Conservation (phyloP, 768 basidiomycete species). For the Naganishia kalamii region DNA sequence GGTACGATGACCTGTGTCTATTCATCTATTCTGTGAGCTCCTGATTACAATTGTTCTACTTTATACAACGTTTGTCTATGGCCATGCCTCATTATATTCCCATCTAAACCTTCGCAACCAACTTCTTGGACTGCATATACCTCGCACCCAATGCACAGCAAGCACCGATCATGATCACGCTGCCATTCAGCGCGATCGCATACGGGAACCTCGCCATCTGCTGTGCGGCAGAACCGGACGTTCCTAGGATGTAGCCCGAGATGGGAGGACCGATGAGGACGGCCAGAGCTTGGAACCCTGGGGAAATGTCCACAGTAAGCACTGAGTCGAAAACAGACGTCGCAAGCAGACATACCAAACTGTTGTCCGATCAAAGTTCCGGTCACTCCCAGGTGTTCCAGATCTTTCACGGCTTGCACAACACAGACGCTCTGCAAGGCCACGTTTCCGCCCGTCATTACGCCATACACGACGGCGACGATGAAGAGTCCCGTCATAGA, state of each 20-base stretch:
- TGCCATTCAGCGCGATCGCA: conserved; percentile 19
- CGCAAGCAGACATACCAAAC: conserved; percentile 12
- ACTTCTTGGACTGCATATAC: not conserved
- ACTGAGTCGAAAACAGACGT: not conserved
- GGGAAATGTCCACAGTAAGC: not conserved
- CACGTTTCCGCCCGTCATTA: conserved; percentile 19
- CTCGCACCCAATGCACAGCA: conserved; percentile 1
- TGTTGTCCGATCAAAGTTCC: conserved; percentile 22
- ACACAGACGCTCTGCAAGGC: conserved; percentile 20
- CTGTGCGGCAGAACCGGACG: not conserved
- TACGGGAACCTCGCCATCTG: conserved; percentile 10
- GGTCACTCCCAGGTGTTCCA: conserved; percentile 12
- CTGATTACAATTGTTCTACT: not conserved
- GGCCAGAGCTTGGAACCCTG: conserved; percentile 21
- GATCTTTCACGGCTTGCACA: conserved; percentile 14
- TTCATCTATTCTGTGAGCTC: not conserved
- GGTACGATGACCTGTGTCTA: not conserved
- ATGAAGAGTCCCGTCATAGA: conserved; percentile 3
- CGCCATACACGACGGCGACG: conserved; percentile 14
- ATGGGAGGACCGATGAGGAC: conserved; percentile 22
- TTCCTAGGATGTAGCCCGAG: conserved; percentile 21
- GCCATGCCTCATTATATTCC: not conserved
- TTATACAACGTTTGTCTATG: conserved; percentile 3
- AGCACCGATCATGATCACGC: conserved; percentile 14
- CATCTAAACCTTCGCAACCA: not conserved